These are phyloP conservation scores for Gnaphalium uliginosum DNA, from an alignment of 129 eudicot genomes.

Conservation along the genomic window DNA sequence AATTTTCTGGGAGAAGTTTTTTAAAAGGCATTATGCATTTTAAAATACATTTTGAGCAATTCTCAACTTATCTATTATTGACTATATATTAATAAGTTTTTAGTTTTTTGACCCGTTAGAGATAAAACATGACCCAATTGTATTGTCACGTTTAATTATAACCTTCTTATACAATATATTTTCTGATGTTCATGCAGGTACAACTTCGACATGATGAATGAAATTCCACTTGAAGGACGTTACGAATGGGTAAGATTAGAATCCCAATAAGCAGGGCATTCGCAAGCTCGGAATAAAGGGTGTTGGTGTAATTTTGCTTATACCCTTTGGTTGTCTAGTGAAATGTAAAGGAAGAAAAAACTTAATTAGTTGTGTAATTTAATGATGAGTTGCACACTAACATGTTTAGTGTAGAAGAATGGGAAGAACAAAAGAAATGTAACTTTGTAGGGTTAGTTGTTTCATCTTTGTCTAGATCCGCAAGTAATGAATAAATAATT, in stretches of 20 bases:
- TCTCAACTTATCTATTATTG: background rate
- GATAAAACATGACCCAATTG: background rate
- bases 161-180: background rate
- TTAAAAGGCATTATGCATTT: too few species aligned
- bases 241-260: conserved; percentile 79
- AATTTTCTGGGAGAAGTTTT: background rate
- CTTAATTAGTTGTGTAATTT: conserved; percentile 37
- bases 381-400: conserved; percentile 38
- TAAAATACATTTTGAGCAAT: background rate
- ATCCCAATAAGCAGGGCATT: conserved; percentile 38
- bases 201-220: conserved; percentile 78
- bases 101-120: background rate
- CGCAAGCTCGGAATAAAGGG: conserved; percentile 29
- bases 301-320: conserved; percentile 25
- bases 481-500: conserved; percentile 34
- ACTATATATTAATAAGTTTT: background rate
- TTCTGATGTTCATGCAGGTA: conserved; percentile 50
- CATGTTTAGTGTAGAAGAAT: conserved; percentile 32
- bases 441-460: conserved; percentile 31
- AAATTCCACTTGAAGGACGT: conserved; percentile 79
- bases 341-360: conserved; percentile 26
- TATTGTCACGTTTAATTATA: background rate
- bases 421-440: conserved; percentile 22
- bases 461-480: conserved; percentile 36
- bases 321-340: conserved; percentile 25